Percentiles rank a stretch among this genome's conserved stretches.
Conservation (phyloP, 169 alveolate species). For the Sarcocystis neurona region DNA sequence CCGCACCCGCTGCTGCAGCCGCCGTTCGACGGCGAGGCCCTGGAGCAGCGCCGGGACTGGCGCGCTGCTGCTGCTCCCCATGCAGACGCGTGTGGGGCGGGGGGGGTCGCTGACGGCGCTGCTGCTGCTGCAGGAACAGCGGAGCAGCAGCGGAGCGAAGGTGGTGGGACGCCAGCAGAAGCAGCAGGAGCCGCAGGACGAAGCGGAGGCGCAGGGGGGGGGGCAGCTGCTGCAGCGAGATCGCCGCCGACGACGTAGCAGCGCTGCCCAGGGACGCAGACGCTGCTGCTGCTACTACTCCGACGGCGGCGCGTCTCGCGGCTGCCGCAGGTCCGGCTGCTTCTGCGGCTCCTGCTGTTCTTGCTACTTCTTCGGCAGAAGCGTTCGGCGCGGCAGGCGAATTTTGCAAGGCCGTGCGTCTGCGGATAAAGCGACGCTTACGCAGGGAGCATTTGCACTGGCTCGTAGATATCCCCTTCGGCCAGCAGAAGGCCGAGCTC, state of each 20-base stretch:
- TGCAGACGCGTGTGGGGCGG: no score
- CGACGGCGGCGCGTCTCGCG: no score
- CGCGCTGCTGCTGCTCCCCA: neutral
- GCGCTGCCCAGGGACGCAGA: neutral
- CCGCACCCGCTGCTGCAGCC: slow-evolving; percentile 31
- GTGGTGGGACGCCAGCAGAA: no score
- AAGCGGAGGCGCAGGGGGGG: neutral
- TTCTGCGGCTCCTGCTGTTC: neutral
- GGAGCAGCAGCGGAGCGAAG: no score
- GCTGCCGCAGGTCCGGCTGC: neutral
- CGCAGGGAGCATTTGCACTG: slow-evolving; percentile 12
- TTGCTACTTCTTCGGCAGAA: neutral
- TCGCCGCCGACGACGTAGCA: neutral
- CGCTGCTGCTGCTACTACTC: neutral
- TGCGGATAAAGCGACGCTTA: slow-evolving; percentile 6
- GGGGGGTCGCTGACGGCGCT: no score
- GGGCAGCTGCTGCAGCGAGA: neutral
- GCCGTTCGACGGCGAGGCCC: slow-evolving; percentile 4
- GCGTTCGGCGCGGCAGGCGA: neutral
- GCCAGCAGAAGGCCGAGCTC: slow-evolving; percentile 43
- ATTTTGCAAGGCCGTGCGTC: neutral
- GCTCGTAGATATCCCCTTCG: slow-evolving; percentile 14
- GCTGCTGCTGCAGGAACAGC: no score
- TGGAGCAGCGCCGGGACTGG: slow-evolving; percentile 34
- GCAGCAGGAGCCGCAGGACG: no score